Conservation (phyloP, 306 rosid genomes). For the Castanea mollissima region DNA sequence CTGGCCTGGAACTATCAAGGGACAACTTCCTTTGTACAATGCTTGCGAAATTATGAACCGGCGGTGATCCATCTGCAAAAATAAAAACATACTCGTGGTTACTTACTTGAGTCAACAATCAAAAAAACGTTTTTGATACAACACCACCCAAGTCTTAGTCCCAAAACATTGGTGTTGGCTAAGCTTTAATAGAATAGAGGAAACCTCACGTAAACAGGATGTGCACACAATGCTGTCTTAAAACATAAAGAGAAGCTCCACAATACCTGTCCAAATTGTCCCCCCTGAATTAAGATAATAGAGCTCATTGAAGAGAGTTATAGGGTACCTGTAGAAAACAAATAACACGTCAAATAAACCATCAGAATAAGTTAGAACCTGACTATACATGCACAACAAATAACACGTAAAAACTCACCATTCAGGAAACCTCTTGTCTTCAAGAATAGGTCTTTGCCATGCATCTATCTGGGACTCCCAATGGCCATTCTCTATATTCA, state of each 20-base stretch:
- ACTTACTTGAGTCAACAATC: not conserved
- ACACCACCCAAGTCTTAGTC: no score
- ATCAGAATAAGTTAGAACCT: slow-evolving; percentile 24
- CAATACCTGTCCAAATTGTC: slow-evolving; percentile 90
- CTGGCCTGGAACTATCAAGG: slow-evolving; percentile 52
- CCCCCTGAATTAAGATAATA: slow-evolving; percentile 91
- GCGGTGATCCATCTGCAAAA: slow-evolving; percentile 73
- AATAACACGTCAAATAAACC: not conserved
- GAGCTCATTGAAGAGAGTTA: slow-evolving; percentile 89
- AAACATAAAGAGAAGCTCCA: not conserved
- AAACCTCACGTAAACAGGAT: no score
- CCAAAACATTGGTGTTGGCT: no score
- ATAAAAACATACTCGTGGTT: slow-evolving; percentile 1
- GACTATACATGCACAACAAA: slow-evolving; percentile 7
- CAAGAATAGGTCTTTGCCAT: slow-evolving; percentile 93
- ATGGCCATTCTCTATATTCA: slow-evolving; percentile 51
- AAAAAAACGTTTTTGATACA: not conserved
- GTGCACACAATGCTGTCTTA: no score
- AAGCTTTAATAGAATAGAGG: no score
- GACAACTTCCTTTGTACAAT: slow-evolving; percentile 62
- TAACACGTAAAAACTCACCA: slow-evolving; percentile 57
- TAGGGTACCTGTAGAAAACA: slow-evolving; percentile 66
- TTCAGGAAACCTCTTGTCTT: slow-evolving; percentile 90
- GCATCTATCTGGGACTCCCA: slow-evolving; percentile 94
- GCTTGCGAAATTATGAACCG: slow-evolving; percentile 48